Conservation (phyloP, 768 basidiomycete genomes). For the Kwoniella dejecticola region DNA sequence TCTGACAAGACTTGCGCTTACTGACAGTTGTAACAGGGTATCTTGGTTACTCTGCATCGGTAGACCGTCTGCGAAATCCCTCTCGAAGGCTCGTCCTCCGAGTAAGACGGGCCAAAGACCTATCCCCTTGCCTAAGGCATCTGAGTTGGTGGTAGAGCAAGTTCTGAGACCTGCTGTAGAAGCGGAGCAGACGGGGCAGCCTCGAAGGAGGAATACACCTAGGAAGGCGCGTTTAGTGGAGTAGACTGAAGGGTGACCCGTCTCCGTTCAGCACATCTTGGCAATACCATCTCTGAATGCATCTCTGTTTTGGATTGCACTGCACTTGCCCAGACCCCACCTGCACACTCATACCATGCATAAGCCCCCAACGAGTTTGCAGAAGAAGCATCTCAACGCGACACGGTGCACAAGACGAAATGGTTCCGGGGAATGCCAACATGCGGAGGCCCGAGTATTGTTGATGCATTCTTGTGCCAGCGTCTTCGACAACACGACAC, state of each 20-base stretch:
- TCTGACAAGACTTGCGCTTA: not conserved
- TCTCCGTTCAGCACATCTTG: no score
- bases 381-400: no score
- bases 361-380: not conserved
- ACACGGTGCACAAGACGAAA: no score
- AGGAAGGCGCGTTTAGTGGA: constrained; percentile 2
- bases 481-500: no score
- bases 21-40: not conserved
- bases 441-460: not conserved
- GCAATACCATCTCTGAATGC: no score
- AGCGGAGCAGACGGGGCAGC: not conserved
- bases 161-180: not conserved
- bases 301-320: no score
- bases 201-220: constrained; percentile 4
- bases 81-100: not conserved
- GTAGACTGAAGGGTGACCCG: no score
- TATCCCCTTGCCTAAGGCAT: constrained; percentile 17
- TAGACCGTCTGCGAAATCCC: constrained; percentile 10
- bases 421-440: no score
- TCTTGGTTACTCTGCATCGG: constrained; percentile 16
- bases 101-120: constrained; percentile 11
- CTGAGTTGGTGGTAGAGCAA: constrained; percentile 12
- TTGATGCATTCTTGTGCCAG: not conserved
- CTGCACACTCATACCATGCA: not conserved
- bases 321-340: no score